These are phyloP conservation scores for Dothideomycetes sp. DNA, from an alignment of 2,329 filamentous ascomycete genomes.

Conservation along the genomic window DNA sequence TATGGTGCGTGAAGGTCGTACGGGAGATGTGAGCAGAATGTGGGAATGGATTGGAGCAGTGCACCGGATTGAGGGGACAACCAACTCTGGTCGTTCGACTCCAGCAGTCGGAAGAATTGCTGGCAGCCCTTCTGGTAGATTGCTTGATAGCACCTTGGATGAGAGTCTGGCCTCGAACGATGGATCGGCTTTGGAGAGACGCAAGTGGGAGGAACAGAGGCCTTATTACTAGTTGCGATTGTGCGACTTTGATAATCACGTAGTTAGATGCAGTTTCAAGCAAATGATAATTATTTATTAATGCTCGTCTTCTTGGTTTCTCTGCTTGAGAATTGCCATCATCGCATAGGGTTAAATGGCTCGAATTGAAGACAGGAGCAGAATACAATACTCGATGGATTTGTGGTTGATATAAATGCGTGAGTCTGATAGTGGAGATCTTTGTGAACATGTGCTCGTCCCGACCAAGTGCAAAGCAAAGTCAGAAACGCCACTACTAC, in stretches of 20 bases:
- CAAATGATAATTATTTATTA: background rate
- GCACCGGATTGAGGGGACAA: constrained; percentile 24
- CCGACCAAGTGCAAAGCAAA: too few species aligned
- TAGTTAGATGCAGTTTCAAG: background rate
- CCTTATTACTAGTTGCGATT: constrained; percentile 43
- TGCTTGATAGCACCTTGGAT: background rate
- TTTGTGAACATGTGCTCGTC: too few species aligned
- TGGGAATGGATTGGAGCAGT: constrained; percentile 63
- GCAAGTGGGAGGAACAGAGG: constrained; percentile 40
- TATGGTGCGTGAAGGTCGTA: constrained; percentile 56
- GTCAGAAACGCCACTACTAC: too few species aligned
- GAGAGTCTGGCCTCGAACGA: constrained; percentile 20
- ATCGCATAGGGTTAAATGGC: too few species aligned
- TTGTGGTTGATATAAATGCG: too few species aligned
- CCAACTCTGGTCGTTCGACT: constrained; percentile 20
- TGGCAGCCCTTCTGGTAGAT: constrained; percentile 8
- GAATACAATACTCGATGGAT: too few species aligned
- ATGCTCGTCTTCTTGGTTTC: too few species aligned
- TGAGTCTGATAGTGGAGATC: too few species aligned
- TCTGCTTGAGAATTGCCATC: too few species aligned
- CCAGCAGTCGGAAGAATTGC: constrained; percentile 17
- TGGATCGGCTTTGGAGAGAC: constrained; percentile 26
- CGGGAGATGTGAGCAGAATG: constrained; percentile 48
- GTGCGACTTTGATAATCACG: background rate
- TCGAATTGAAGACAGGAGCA: too few species aligned